phyloP scores from a whole-genome alignment of 225 moss, liverwort and hornwort genomes.

The Marchantia paleacea region DNA sequence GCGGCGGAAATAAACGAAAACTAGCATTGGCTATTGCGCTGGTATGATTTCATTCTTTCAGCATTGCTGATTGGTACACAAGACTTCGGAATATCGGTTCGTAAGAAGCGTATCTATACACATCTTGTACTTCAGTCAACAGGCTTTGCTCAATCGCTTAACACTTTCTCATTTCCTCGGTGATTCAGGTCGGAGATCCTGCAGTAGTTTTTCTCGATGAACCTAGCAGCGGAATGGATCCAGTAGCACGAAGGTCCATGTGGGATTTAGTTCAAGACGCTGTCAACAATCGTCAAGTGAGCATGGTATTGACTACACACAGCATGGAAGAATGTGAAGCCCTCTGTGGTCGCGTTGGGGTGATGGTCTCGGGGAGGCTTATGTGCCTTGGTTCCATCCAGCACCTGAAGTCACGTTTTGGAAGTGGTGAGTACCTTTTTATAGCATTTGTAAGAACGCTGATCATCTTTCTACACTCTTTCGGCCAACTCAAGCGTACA shows the following conservation, averaged over 20 bases:
- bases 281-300: conserved; percentile 61
- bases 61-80: background rate
- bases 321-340: conserved; percentile 99
- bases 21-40: conserved; percentile 87
- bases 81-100: background rate
- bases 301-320: conserved; percentile 92
- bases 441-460: background rate
- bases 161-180: background rate
- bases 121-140: background rate
- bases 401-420: conserved; percentile 98
- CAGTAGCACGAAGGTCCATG: conserved; percentile 87
- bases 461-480: no score
- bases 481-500: no score
- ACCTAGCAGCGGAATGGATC: conserved; percentile 98
- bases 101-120: background rate
- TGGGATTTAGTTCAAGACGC: conserved; percentile 89
- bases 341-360: conserved; percentile 82
- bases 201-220: conserved; percentile 92
- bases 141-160: background rate
- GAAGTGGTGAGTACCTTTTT: conserved; percentile 53
- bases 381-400: conserved; percentile 86
- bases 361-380: conserved; percentile 87
- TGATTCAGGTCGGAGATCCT: conserved; percentile 82
- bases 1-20: conserved; percentile 97
- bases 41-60: conserved; percentile 37